A percentile compares a stretch with the other conserved stretches of the same genome.
Conservation (phyloP, 2,329 filamentous ascomycete genomes). For the Trichoderma oligosporum region DNA sequence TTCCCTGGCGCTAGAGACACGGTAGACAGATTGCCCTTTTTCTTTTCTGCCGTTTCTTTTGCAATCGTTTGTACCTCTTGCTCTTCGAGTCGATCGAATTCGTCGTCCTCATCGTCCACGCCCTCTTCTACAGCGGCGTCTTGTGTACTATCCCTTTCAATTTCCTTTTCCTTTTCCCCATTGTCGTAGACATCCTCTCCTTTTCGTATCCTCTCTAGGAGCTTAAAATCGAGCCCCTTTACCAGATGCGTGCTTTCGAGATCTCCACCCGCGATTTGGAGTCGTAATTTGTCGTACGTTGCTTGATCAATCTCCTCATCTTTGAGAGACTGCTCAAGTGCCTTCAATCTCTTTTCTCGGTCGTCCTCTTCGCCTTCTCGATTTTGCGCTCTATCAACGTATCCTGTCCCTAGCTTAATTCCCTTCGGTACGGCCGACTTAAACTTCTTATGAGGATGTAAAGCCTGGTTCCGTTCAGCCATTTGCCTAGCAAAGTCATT, state of each 20-base stretch:
- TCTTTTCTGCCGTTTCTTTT: slow-evolving; percentile 50
- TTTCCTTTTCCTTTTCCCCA: slow-evolving; percentile 17
- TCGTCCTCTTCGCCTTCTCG: slow-evolving; percentile 55
- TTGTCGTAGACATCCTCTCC: slow-evolving; percentile 64
- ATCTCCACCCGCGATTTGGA: slow-evolving; percentile 79
- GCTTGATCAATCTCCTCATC: slow-evolving; percentile 76
- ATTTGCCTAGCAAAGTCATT: slow-evolving; percentile 81
- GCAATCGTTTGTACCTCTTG: slow-evolving; percentile 51
- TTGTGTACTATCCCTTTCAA: slow-evolving; percentile 29
- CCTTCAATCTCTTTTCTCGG: slow-evolving; percentile 63
- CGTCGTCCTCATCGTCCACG: slow-evolving; percentile 68
- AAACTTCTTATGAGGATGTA: slow-evolving; percentile 65
- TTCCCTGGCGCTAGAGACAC: slow-evolving; percentile 50
- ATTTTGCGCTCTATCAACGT: slow-evolving; percentile 73
- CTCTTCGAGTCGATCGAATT: slow-evolving; percentile 57
- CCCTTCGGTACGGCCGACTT: slow-evolving; percentile 79
- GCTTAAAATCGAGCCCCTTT: slow-evolving; percentile 84
- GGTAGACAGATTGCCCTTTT: slow-evolving; percentile 59
- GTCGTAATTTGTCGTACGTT: slow-evolving; percentile 71
- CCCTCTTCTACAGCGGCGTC: slow-evolving; percentile 31
- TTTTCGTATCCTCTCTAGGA: slow-evolving; percentile 64
- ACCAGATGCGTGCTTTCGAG: slow-evolving; percentile 78
- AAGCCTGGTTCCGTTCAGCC: slow-evolving; percentile 62
- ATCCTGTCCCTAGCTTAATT: slow-evolving; percentile 72
- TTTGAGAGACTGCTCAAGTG: slow-evolving; percentile 77